These are phyloP conservation scores for Schwanniomyces etchellsii DNA, from an alignment of 1,139 yeast genomes.

Conservation along the genomic window DNA sequence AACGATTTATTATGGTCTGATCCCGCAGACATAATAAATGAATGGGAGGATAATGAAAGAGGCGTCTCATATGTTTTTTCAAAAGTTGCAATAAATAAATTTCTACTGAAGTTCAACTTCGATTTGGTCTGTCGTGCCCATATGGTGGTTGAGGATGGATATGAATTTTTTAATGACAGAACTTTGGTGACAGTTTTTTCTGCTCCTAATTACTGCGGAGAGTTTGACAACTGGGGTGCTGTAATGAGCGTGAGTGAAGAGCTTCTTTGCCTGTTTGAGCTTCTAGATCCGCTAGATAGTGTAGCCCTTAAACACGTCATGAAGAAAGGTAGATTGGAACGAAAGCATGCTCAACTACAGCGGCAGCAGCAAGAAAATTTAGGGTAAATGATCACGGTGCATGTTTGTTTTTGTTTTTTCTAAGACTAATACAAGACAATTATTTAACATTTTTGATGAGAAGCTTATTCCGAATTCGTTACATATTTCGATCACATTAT, in stretches of 20 bases:
- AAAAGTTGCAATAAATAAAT: slow-evolving; percentile 86
- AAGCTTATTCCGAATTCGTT: too few species aligned
- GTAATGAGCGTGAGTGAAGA: slow-evolving; percentile 97
- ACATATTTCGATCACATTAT: too few species aligned
- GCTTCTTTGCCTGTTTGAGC: slow-evolving; percentile 83
- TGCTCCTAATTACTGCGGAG: slow-evolving; percentile 98
- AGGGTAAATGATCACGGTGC: background rate
- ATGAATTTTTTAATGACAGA: slow-evolving; percentile 92
- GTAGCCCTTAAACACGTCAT: slow-evolving; percentile 89
- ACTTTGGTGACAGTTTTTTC: slow-evolving; percentile 91
- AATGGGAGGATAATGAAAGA: slow-evolving; percentile 97
- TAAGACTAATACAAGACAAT: too few species aligned
- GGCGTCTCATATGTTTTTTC: slow-evolving; percentile 97
- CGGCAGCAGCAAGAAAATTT: slow-evolving; percentile 8
- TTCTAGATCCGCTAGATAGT: slow-evolving; percentile 89
- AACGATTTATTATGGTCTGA: slow-evolving; percentile 95
- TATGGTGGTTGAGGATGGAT: slow-evolving; percentile 98
- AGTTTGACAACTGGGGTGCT: slow-evolving; percentile 98
- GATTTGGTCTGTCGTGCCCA: slow-evolving; percentile 96
- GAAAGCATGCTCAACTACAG: slow-evolving; percentile 50
- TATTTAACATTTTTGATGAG: background rate
- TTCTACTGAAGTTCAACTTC: slow-evolving; percentile 79
- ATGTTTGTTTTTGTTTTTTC: background rate
- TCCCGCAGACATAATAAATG: slow-evolving; percentile 90
- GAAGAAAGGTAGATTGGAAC: slow-evolving; percentile 79